Evolutionary conservation across 495 filamentous ascomycete species (phyloP).

Genomic region (Podospora pseudopauciseta): DNA sequence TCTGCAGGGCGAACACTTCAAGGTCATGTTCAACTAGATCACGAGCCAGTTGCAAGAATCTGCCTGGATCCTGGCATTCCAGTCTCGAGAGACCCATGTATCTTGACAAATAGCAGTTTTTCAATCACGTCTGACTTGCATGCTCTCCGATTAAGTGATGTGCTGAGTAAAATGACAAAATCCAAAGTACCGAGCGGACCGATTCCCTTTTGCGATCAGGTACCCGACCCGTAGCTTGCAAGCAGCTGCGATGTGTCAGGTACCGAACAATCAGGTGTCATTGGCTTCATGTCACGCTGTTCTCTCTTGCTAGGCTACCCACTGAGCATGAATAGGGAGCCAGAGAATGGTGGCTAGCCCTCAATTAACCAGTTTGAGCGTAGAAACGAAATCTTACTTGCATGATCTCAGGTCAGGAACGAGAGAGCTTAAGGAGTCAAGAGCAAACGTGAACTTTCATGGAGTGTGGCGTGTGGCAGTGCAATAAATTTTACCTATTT

Average conservation of each 20-base stretch:
- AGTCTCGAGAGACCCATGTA: not conserved
- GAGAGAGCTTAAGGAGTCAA: too few relatives aligned
- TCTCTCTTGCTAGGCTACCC: too few relatives aligned
- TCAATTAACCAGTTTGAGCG: too few relatives aligned
- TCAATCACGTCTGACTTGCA: not conserved
- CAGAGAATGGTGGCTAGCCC: too few relatives aligned
- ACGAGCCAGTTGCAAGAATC: not conserved
- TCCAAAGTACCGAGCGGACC: not conserved
- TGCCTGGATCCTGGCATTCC: not conserved
- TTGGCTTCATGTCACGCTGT: too few relatives aligned
- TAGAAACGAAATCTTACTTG: too few relatives aligned
- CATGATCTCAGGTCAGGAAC: too few relatives aligned
- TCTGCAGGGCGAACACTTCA: not conserved
- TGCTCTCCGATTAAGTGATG: not conserved
- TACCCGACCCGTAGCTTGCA: not conserved
- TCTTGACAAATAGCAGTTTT: not conserved
- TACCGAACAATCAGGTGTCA: too few relatives aligned
- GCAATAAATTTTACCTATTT: too few relatives aligned
- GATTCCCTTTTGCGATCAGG: not conserved
- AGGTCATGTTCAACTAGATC: not conserved
- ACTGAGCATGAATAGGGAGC: too few relatives aligned
- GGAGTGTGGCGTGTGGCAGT: too few relatives aligned
- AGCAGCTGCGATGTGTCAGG: not conserved
- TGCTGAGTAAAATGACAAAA: not conserved
- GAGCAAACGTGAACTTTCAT: too few relatives aligned